Evolutionary conservation across 768 basidiomycete genomes (phyloP).

Genomic region (Kwoniella mangroviensis): DNA sequence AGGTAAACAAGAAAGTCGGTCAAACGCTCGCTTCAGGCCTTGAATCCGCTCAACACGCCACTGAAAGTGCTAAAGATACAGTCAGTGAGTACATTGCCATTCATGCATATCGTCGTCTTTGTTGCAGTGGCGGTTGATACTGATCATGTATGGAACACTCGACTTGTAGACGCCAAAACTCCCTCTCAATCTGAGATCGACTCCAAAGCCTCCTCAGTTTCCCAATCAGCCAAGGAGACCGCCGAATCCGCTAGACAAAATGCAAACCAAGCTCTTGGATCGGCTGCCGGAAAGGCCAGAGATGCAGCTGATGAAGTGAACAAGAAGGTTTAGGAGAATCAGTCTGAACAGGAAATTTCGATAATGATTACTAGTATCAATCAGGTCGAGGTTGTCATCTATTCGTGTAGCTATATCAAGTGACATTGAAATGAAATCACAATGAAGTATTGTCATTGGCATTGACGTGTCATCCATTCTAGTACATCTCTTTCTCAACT

Average conservation of each 20-base stretch:
- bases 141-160: neutral
- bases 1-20: constrained; percentile 51
- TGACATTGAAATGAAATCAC: too few species aligned
- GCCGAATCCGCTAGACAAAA: constrained; percentile 35
- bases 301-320: constrained; percentile 43
- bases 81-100: constrained; percentile 29
- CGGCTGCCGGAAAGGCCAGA: constrained; percentile 35
- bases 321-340: too few species aligned
- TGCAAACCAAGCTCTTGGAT: constrained; percentile 33
- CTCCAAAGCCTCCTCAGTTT: constrained; percentile 12
- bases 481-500: too few species aligned
- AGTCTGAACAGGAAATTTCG: too few species aligned
- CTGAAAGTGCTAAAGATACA: constrained; percentile 31
- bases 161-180: constrained; percentile 16
- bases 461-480: too few species aligned
- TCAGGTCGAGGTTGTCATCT: too few species aligned
- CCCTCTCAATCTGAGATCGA: constrained; percentile 27
- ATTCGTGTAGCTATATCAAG: too few species aligned
- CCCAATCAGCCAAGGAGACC: constrained; percentile 21
- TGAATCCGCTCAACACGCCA: constrained; percentile 30
- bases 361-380: too few species aligned
- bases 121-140: neutral
- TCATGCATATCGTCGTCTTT: neutral
- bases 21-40: constrained; percentile 42
- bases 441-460: too few species aligned